These are phyloP conservation scores for Prunus davidiana DNA, from an alignment of 306 rosid species.

Conservation along the genomic window DNA sequence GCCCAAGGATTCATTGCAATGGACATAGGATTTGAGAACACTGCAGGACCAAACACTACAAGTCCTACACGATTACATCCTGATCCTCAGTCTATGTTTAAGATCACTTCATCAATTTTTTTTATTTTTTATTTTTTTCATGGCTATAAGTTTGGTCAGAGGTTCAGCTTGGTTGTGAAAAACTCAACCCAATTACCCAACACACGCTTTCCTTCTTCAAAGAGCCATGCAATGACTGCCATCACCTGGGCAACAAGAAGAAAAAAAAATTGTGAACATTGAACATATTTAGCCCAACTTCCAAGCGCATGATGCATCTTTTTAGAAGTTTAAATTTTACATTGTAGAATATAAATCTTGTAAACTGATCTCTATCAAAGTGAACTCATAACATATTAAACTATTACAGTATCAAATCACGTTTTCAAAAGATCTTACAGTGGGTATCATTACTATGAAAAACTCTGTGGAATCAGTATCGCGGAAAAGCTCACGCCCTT, in stretches of 20 bases:
- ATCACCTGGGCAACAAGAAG: slow-evolving; percentile 57
- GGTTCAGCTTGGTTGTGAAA: no score
- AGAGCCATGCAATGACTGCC: slow-evolving; percentile 84
- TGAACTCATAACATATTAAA: not conserved
- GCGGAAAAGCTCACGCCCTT: slow-evolving; percentile 93
- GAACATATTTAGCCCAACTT: not conserved
- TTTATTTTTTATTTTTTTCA: no score
- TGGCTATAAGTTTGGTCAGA: no score
- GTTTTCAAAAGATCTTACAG: slow-evolving; percentile 41
- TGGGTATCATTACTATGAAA: slow-evolving; percentile 82
- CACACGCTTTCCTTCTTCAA: slow-evolving; percentile 68
- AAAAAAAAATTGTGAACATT: not conserved
- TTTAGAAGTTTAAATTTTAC: not conserved
- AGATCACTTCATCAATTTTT: not conserved
- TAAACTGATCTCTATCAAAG: not conserved
- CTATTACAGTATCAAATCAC: not conserved
- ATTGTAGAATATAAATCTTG: not conserved
- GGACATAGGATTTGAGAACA: no score
- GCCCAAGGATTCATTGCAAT: no score
- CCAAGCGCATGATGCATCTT: slow-evolving; percentile 8
- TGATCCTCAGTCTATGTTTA: not conserved
- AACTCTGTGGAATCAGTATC: slow-evolving; percentile 36
- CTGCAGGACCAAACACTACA: no score
- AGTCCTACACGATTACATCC: no score
- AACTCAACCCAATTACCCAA: no score